Percentiles rank a stretch among this genome's conserved stretches.
Conservation (phyloP, 805 yeast genomes). For the Yamadazyma sp. region DNA sequence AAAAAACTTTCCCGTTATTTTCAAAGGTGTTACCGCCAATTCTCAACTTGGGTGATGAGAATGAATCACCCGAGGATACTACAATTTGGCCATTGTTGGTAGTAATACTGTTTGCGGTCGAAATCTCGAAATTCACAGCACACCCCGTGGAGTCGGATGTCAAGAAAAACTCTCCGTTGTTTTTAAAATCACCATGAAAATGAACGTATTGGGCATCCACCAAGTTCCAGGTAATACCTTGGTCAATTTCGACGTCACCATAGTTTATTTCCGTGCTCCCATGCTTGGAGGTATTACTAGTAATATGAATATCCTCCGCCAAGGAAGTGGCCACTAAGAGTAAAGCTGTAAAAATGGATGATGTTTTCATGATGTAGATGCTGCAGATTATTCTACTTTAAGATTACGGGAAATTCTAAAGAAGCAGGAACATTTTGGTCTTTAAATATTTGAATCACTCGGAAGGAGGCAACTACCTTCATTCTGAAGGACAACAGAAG, state of each 20-base stretch:
- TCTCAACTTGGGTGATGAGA: constrained; percentile 18
- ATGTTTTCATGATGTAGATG: constrained; percentile 8
- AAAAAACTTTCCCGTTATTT: constrained; percentile 25
- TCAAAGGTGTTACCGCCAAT: constrained; percentile 19
- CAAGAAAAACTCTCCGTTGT: constrained; percentile 24
- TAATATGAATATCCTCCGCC: constrained; percentile 8
- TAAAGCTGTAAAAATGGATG: constrained; percentile 14
- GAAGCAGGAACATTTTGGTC: too few relatives aligned
- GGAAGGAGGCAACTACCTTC: too few relatives aligned
- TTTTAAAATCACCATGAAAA: constrained; percentile 21
- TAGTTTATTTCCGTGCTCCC: constrained; percentile 9
- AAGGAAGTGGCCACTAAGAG: constrained; percentile 13
- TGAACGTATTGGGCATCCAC: constrained; percentile 20
- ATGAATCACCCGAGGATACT: constrained; percentile 22
- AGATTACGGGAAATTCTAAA: too few relatives aligned
- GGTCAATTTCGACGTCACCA: constrained; percentile 15
- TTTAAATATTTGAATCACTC: too few relatives aligned
- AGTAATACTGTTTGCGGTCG: constrained; percentile 11
- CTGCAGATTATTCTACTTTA: too few relatives aligned
- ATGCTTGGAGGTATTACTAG: constrained; percentile 4
- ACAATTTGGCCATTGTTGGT: constrained; percentile 22
- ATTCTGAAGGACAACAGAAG: too few relatives aligned
- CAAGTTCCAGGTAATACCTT: constrained; percentile 26
- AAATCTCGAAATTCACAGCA: constrained; percentile 17
- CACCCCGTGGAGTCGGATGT: constrained; percentile 14